Conservation (phyloP, 768 basidiomycete genomes). For the Hericium alpestre region DNA sequence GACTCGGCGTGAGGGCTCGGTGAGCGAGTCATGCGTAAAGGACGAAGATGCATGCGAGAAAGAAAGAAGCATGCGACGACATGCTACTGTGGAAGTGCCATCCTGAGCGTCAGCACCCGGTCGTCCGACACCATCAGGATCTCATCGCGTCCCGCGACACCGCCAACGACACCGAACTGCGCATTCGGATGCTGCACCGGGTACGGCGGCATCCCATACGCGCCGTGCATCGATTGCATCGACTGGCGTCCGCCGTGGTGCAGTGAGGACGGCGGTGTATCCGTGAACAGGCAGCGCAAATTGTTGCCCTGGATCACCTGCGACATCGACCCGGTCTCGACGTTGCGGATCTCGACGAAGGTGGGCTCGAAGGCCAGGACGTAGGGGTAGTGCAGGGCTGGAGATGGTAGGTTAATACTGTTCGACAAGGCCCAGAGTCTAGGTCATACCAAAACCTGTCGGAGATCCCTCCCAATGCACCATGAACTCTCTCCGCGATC, state of each 20-base stretch:
- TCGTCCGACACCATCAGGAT: slow-evolving; percentile 89
- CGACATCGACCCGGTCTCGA: slow-evolving; percentile 82
- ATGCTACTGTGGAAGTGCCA: neutral
- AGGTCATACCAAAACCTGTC: slow-evolving; percentile 80
- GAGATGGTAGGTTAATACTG: neutral
- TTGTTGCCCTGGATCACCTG: slow-evolving; percentile 95
- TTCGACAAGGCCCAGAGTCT: neutral
- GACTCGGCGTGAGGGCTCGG: neutral
- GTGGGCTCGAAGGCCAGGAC: slow-evolving; percentile 93
- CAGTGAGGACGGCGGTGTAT: slow-evolving; percentile 81
- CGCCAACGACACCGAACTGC: slow-evolving; percentile 32
- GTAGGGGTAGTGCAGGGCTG: slow-evolving; percentile 93
- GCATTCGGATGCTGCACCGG: slow-evolving; percentile 15
- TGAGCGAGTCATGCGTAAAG: neutral
- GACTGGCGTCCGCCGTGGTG: slow-evolving; percentile 27
- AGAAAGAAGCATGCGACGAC: neutral
- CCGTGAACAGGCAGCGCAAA: slow-evolving; percentile 83
- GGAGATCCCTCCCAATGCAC: slow-evolving; percentile 95
- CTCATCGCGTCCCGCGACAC: slow-evolving; percentile 58
- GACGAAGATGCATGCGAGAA: neutral
- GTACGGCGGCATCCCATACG: slow-evolving; percentile 28
- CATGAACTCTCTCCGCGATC: slow-evolving; percentile 86
- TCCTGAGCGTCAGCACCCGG: slow-evolving; percentile 53
- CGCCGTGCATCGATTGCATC: neutral
- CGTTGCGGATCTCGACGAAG: slow-evolving; percentile 93